phyloP scores from a whole-genome alignment of 2,329 filamentous ascomycete genomes.

The Monosporascus sp. region DNA sequence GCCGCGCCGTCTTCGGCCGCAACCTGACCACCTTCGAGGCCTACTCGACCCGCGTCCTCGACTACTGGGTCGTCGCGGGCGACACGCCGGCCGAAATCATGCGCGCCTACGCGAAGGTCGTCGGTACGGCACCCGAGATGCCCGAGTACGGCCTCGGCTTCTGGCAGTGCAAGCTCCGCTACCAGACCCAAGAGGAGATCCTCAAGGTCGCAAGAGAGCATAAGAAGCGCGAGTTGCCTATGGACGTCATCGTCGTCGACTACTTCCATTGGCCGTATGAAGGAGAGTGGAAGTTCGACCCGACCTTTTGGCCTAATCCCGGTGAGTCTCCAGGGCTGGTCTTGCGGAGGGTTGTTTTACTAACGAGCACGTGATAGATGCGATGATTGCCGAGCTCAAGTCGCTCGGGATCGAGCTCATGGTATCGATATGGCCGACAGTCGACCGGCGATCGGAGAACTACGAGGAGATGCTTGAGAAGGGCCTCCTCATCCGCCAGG shows the following conservation, averaged over 20 bases:
- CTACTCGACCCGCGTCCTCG: slow-evolving; percentile 47
- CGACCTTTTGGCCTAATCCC: slow-evolving; percentile 59
- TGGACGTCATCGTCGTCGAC: slow-evolving; percentile 62
- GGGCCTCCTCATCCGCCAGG: slow-evolving; percentile 54
- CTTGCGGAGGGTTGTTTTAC: too few relatives aligned
- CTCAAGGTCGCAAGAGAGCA: slow-evolving; percentile 56
- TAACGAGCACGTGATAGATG: slow-evolving; percentile 29
- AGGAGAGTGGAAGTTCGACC: slow-evolving; percentile 64
- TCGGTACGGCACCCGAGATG: slow-evolving; percentile 59
- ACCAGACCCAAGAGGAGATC: slow-evolving; percentile 60
- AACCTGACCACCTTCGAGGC: slow-evolving; percentile 58
- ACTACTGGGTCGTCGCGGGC: slow-evolving; percentile 59
- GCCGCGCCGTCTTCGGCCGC: slow-evolving; percentile 54
- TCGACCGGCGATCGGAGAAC: slow-evolving; percentile 53
- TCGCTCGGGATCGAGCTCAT: slow-evolving; percentile 57
- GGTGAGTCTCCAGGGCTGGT: slow-evolving; percentile 25
- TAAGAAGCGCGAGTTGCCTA: slow-evolving; percentile 45
- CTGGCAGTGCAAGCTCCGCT: slow-evolving; percentile 63
- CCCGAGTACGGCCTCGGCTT: slow-evolving; percentile 62
- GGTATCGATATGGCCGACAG: slow-evolving; percentile 66
- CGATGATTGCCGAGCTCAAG: slow-evolving; percentile 58
- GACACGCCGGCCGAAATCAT: slow-evolving; percentile 50
- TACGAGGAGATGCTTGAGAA: slow-evolving; percentile 56
- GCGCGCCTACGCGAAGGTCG: slow-evolving; percentile 48
- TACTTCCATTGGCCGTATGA: slow-evolving; percentile 64